Percentiles rank a stretch among this genome's conserved stretches.
phyloP scores from a whole-genome alignment of 805 yeast species.

The Candida ovalis region DNA sequence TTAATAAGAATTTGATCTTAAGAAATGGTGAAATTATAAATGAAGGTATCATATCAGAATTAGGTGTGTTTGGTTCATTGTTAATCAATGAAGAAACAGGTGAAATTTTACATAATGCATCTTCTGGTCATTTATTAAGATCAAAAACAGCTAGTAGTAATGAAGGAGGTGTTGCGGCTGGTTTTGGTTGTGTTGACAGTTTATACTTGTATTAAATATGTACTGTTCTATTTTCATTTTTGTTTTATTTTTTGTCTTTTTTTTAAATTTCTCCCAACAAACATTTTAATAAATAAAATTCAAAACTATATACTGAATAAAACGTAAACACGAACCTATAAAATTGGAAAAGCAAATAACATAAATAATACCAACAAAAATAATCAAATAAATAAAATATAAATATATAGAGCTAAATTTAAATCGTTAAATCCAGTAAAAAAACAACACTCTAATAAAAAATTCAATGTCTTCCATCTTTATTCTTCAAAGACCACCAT shows the following conservation, averaged over 20 bases:
- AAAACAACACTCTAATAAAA: no score
- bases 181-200: conserved; percentile 95
- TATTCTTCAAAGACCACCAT: conserved; percentile 32
- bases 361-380: no score
- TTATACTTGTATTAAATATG: conserved; percentile 46
- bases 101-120: conserved; percentile 54
- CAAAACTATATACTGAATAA: background rate
- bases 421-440: no score
- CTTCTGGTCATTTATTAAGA: conserved; percentile 82
- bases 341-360: no score
- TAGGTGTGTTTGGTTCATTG: conserved; percentile 86
- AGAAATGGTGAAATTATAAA: conserved; percentile 56
- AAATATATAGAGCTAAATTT: no score
- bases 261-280: no score
- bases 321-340: background rate
- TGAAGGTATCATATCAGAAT: conserved; percentile 84
- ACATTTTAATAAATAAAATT: no score
- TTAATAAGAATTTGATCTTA: conserved; percentile 62
- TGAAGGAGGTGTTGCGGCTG: conserved; percentile 99
- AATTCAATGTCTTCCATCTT: conserved; percentile 20
- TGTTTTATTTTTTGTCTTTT: no score
- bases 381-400: no score
- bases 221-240: no score
- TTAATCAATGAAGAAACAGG: conserved; percentile 67
- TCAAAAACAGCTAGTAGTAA: conserved; percentile 83